Evolutionary conservation across 2,329 filamentous ascomycete genomes (phyloP).

Genomic region (Trichoderma simmonsii): DNA sequence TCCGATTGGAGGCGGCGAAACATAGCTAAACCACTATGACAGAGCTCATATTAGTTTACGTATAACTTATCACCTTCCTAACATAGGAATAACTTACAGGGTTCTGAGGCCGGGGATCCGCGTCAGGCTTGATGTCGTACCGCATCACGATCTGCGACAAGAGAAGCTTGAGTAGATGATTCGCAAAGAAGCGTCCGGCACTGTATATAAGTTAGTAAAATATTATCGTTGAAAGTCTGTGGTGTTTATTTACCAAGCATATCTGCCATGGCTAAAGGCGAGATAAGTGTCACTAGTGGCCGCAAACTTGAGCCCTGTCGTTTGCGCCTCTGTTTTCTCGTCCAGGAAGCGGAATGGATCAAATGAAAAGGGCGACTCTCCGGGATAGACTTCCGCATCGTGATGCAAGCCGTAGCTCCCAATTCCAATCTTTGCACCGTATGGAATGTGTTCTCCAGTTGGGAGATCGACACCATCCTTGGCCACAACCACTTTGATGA

Average conservation of each 20-base stretch:
- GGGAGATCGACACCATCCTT: constrained; percentile 3
- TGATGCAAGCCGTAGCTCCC: constrained; percentile 5
- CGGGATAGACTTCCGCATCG: background rate
- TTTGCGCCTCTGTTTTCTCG: background rate
- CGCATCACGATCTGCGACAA: background rate
- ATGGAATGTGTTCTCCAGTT: constrained; percentile 1
- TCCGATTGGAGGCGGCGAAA: background rate
- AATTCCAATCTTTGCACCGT: background rate
- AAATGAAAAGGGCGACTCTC: background rate
- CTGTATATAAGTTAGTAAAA: background rate
- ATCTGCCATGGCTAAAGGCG: background rate
- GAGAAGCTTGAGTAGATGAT: constrained; percentile 1
- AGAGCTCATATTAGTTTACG: background rate
- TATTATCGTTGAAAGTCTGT: background rate
- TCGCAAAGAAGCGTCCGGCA: constrained; percentile 1
- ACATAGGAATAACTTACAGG: background rate
- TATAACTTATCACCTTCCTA: background rate
- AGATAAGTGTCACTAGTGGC: background rate
- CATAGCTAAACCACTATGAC: background rate
- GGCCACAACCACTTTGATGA: constrained; percentile 2
- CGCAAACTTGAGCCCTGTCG: background rate
- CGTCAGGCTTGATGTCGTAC: background rate
- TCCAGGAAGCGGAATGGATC: constrained; percentile 4
- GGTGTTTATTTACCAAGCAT: background rate
- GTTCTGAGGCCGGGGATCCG: background rate